Evolutionary conservation across 2,329 filamentous ascomycete species (phyloP).

Genomic region (Fusarium sp.): DNA sequence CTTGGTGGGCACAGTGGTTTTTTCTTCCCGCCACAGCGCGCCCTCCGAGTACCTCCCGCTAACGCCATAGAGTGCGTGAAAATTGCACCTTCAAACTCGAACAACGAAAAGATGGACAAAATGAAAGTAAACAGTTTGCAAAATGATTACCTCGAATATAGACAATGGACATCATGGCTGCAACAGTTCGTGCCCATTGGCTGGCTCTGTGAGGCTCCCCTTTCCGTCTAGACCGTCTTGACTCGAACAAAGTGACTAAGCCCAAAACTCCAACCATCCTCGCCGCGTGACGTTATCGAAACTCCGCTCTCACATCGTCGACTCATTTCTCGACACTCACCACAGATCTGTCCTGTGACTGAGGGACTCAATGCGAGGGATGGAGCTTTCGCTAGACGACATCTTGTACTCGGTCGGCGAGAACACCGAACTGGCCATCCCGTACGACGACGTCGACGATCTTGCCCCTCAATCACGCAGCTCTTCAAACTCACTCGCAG

Average conservation of each 20-base stretch:
- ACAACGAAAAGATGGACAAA: not conserved
- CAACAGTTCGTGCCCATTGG: not conserved
- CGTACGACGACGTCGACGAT: slow-evolving; percentile 28
- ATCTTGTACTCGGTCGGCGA: slow-evolving; percentile 35
- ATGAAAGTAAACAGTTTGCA: too few relatives aligned
- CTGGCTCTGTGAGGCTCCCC: not conserved
- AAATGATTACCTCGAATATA: not conserved
- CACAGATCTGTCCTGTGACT: not conserved
- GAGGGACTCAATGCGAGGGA: not conserved
- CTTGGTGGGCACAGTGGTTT: not conserved
- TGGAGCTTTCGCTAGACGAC: slow-evolving; percentile 43
- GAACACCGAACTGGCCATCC: slow-evolving; percentile 29
- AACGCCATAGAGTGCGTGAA: not conserved
- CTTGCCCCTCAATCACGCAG: slow-evolving; percentile 25
- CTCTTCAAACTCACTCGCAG: slow-evolving; percentile 19
- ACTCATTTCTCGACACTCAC: not conserved
- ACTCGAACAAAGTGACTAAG: slow-evolving; percentile 25
- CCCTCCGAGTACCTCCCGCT: slow-evolving; percentile 5
- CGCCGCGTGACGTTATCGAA: slow-evolving; percentile 25
- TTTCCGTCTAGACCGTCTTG: not conserved
- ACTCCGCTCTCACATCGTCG: slow-evolving; percentile 22
- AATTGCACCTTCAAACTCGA: not conserved
- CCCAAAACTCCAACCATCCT: slow-evolving; percentile 9
- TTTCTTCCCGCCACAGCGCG: not conserved
- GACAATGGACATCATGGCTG: not conserved